Conservation (phyloP, 208 protist genomes). For the Acanthamoeba royreba region DNA sequence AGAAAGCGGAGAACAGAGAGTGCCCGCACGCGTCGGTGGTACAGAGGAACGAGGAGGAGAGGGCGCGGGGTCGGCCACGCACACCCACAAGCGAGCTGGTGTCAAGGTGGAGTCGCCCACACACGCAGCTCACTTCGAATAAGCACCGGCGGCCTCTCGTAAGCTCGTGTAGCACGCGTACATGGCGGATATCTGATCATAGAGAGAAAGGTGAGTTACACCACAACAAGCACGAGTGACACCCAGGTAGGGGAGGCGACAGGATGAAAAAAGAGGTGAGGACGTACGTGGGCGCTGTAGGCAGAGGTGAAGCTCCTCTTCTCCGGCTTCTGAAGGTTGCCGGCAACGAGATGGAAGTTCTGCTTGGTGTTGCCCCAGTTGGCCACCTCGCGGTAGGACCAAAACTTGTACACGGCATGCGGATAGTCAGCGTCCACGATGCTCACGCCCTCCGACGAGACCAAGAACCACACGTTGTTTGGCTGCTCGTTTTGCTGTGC, state of each 20-base stretch:
- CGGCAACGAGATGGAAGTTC: slow-evolving; percentile 7
- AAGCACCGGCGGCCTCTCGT: background rate
- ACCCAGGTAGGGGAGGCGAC: background rate
- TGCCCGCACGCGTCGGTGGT: no score
- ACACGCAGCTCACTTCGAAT: no score
- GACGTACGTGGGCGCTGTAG: background rate
- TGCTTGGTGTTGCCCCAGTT: slow-evolving; percentile 23
- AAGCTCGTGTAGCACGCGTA: background rate
- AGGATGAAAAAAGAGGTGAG: background rate
- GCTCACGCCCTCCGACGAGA: background rate
- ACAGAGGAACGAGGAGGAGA: no score
- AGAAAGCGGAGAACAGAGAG: no score
- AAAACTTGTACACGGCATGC: background rate
- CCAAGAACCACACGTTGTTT: background rate
- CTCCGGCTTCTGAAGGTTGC: slow-evolving; percentile 10
- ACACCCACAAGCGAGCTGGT: no score
- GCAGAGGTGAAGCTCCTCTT: background rate
- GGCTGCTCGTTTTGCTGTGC: background rate
- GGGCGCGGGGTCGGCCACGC: no score
- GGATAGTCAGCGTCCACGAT: background rate
- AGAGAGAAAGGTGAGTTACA: background rate
- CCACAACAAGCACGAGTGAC: background rate
- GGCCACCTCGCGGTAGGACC: background rate
- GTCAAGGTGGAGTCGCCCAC: no score
- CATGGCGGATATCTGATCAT: background rate